phyloP scores from a whole-genome alignment of 2,329 filamentous ascomycete genomes.

The Thielaviopsis euricoi region DNA sequence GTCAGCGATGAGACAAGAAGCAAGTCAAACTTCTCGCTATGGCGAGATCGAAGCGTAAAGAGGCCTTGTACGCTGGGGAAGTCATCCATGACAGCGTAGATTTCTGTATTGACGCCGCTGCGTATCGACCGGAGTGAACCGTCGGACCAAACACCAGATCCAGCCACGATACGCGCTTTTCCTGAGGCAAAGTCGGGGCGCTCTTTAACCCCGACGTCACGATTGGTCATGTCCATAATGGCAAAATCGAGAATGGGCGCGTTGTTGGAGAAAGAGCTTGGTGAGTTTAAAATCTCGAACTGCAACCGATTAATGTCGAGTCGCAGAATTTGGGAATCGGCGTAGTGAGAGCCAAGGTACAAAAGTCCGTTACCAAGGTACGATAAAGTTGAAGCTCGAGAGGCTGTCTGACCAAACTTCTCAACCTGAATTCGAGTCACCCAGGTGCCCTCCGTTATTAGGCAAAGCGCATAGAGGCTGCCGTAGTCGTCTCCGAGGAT shows the following conservation, averaged over 20 bases:
- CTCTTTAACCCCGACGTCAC: slow-evolving; percentile 46
- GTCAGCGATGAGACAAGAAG: slow-evolving; percentile 67
- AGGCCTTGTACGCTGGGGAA: slow-evolving; percentile 58
- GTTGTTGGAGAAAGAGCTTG: slow-evolving; percentile 50
- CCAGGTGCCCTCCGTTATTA: slow-evolving; percentile 47
- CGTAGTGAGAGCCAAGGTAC: slow-evolving; percentile 84
- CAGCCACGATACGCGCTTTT: slow-evolving; percentile 83
- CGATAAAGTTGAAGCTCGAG: slow-evolving; percentile 61
- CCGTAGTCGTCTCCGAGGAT: slow-evolving; percentile 90
- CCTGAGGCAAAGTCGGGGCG: slow-evolving; percentile 76
- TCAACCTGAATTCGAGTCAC: slow-evolving; percentile 60
- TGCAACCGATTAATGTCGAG: slow-evolving; percentile 27
- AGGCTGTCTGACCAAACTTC: slow-evolving; percentile 41
- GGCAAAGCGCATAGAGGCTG: slow-evolving; percentile 65
- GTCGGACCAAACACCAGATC: slow-evolving; percentile 77
- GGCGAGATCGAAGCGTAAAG: slow-evolving; percentile 46
- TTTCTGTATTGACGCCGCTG: slow-evolving; percentile 84
- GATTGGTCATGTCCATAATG: slow-evolving; percentile 88
- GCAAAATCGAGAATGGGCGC: slow-evolving; percentile 86
- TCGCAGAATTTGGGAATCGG: slow-evolving; percentile 71
- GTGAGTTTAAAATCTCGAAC: slow-evolving; percentile 54
- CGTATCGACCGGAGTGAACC: slow-evolving; percentile 79
- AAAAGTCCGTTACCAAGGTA: slow-evolving; percentile 59
- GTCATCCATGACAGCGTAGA: slow-evolving; percentile 66
- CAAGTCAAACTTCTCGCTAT: slow-evolving; percentile 41